A percentile compares a stretch with the other conserved stretches of the same genome.
Conservation (phyloP, 192 early-diverging fungal genomes). For the Kappamyces sp. region DNA sequence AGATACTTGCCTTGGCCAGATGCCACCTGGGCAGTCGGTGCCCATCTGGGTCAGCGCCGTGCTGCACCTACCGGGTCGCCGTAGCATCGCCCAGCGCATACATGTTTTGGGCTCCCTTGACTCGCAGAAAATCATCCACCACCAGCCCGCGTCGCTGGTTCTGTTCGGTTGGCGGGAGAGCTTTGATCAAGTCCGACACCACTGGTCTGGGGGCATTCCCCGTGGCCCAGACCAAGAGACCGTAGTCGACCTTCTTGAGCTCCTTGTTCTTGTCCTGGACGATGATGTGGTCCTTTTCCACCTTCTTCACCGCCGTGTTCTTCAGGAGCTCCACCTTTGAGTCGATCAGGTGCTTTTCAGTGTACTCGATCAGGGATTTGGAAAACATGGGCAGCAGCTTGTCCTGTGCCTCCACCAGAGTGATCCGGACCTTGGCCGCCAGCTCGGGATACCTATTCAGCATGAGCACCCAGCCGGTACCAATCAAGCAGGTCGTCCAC, state of each 20-base stretch:
- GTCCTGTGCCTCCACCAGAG: constrained; percentile 69
- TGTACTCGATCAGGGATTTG: constrained; percentile 72
- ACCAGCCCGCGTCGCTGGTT: constrained; percentile 62
- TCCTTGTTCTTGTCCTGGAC: constrained; percentile 60
- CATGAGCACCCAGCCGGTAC: neutral
- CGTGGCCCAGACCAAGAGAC: constrained; percentile 80
- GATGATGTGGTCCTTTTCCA: constrained; percentile 63
- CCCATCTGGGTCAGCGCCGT: constrained; percentile 23
- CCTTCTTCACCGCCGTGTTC: constrained; percentile 77
- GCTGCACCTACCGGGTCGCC: constrained; percentile 57
- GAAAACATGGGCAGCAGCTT: constrained; percentile 75
- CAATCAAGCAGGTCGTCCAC: constrained; percentile 54
- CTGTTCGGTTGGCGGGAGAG: constrained; percentile 50
- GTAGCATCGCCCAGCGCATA: constrained; percentile 70
- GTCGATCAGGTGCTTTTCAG: constrained; percentile 70
- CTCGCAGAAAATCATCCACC: constrained; percentile 64
- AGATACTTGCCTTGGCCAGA: constrained; percentile 84
- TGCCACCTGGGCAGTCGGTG: constrained; percentile 83
- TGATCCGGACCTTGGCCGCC: constrained; percentile 70
- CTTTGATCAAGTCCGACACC: constrained; percentile 59
- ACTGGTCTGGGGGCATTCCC: constrained; percentile 70
- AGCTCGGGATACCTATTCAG: constrained; percentile 69
- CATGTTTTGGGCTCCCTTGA: constrained; percentile 55
- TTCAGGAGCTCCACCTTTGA: constrained; percentile 66
- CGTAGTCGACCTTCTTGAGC: constrained; percentile 62